These are phyloP conservation scores for Rhynchosporium graminicola DNA, from an alignment of 2,329 filamentous ascomycete genomes.

Conservation along the genomic window DNA sequence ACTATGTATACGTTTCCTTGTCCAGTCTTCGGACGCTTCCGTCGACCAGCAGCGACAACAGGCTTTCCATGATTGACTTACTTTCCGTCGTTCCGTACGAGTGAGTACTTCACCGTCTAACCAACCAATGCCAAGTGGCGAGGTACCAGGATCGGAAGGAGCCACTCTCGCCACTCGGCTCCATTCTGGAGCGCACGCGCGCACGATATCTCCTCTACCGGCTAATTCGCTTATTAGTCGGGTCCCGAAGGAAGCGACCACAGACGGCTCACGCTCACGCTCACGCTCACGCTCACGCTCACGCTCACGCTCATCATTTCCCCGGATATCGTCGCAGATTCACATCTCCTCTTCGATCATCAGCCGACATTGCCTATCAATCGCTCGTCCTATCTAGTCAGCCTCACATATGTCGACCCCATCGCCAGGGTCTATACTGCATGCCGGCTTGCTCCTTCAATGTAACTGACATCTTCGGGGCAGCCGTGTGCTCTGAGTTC, in stretches of 20 bases:
- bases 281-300: too few species aligned
- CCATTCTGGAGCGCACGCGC: too few species aligned
- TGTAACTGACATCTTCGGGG: background rate
- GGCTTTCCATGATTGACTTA: background rate
- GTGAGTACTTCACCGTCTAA: too few species aligned
- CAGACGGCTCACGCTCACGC: background rate
- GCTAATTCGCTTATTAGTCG: slow-evolving; percentile 10
- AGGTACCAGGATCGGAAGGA: slow-evolving; percentile 2
- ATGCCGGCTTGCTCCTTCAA: background rate
- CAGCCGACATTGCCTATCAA: background rate
- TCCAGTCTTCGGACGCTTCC: background rate
- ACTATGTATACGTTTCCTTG: background rate
- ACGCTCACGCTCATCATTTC: background rate
- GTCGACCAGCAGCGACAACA: background rate
- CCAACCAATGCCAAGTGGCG: background rate
- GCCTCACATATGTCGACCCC: background rate
- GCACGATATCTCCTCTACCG: background rate
- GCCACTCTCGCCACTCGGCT: background rate
- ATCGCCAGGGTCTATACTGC: background rate
- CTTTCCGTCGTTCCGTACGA: too few species aligned
- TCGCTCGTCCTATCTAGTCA: too few species aligned
- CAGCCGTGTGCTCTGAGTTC: background rate
- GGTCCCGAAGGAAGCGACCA: slow-evolving; percentile 3
- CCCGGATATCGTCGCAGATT: background rate
- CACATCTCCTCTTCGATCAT: background rate